Base-by-base conservation (phyloP, 2,329 filamentous ascomycete species). In the Chaetomiaceae sp. region DNA sequence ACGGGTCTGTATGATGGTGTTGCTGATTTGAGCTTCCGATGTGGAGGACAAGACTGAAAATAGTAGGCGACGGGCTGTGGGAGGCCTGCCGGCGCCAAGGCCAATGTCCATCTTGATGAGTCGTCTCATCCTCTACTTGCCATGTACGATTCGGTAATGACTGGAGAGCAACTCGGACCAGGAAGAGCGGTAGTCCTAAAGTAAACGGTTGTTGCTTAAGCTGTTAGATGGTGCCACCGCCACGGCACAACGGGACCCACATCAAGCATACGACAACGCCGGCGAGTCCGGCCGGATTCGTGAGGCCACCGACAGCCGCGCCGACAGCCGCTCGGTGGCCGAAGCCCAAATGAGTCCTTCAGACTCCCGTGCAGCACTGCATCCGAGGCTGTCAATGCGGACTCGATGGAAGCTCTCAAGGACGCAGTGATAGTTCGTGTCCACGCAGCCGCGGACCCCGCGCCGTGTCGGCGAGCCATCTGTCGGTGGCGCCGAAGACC, bases 321-420 rank as follows among this genome's bases (percentile, higher is more conserved):
- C 41, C 46, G 46, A 44, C 17, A 44, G 2, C 41, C 40, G 40
- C 27, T 22, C 33, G n/a, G n/a, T n/a, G n/a, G n/a, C n/a, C 45
- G 33, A 48, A 22, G 29, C 5, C 43, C 43, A 37, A 2, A 12
- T 9, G 22, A 9, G 22, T 24, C 22, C 22, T 6, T 24, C 22
- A 24, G 22, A 24, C 22, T 9, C n/a, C n/a, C n/a, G n/a, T n/a
- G n/a, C n/a, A n/a, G n/a, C n/a, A n/a, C n/a, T n/a, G n/a, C n/a
- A n/a, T n/a, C n/a, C n/a, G n/a, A n/a, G n/a, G n/a, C n/a, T n/a
- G n/a, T n/a, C n/a, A n/a, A n/a, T n/a, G n/a, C n/a, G n/a, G n/a
- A n/a, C n/a, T n/a, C n/a, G n/a, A n/a, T n/a, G n/a, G n/a, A n/a
- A n/a, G n/a, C n/a, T n/a, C n/a, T n/a, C n/a, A n/a, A n/a, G n/a